Evolutionary conservation across 148 eudicot species (phyloP), one percentile per base, ranked within the genome.

Genomic region (Vaccinium myrtillus): DNA sequence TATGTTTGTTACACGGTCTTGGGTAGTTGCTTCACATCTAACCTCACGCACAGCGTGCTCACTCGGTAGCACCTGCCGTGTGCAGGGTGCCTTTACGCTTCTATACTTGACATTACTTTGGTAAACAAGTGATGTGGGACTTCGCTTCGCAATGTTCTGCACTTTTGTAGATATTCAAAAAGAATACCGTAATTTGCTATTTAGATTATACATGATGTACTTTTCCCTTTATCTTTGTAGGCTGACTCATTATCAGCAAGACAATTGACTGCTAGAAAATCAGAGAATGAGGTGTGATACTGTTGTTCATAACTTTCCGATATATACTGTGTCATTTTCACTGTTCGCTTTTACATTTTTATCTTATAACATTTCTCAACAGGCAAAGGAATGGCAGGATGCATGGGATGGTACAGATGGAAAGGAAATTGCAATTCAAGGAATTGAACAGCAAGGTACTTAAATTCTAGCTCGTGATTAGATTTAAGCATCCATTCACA

Each of bases 381-480:
- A 86, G 87, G n/a, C 67, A 61, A 84, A 71, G 36, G 86, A 90
- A 77, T 82, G 88, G 90, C 86, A 90, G 78, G 79, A 83, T 83
- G 87, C 87, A 78, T 78, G 86, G 86, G 67, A 69, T 78, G 79
- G 25, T 23, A 86, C 69, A 55, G 83, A 84, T 61, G 69, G 75
- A n/a, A 87, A 70, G 71, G 89, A 87, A 19, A 67, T 51, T 36
- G 77, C 81, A 54, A 75, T 58, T 71, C 39, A 74, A 50, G 84
- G 83, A 82, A 85, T 23, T 70, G 49, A 76, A 53, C 82, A 27
- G 32, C 79, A 55, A 78, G 87, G 88, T 84, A 73, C 46, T 59
- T 8, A 2, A 55, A 23, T 50, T 58, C 69, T 16, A 15, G 8
- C 77, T 63, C 12, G 2, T 27, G 15, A 65, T 46, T 49, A 58